Conservation (phyloP, 345 rosid genomes). For the Eucalyptus albens region DNA sequence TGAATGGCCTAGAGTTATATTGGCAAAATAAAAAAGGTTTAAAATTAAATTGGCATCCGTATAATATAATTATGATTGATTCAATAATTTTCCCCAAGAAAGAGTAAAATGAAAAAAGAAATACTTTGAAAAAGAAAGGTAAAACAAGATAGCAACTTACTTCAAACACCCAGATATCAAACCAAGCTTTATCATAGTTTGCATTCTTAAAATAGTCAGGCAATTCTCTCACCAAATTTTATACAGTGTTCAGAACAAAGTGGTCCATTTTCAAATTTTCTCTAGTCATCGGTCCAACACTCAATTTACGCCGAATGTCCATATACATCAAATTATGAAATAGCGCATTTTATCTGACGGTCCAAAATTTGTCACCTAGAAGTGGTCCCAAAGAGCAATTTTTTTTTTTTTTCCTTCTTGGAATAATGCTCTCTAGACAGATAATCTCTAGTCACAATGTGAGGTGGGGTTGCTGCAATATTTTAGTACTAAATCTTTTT, state of each 20-base stretch:
- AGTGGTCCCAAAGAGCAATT: neutral
- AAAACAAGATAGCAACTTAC: neutral
- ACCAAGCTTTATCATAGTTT: neutral
- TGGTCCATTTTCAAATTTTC: neutral
- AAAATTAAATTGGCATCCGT: accelerated
- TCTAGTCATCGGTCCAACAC: neutral
- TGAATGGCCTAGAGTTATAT: neutral
- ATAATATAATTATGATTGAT: neutral
- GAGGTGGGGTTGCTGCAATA: neutral
- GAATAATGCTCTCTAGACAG: neutral
- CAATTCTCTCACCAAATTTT: neutral
- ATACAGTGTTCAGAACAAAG: neutral
- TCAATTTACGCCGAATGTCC: neutral
- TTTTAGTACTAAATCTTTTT: neutral
- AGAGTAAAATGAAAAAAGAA: neutral
- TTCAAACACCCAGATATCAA: neutral
- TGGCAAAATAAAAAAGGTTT: neutral
- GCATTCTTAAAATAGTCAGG: neutral
- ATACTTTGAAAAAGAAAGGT: neutral
- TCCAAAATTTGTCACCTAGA: neutral
- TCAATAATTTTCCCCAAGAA: neutral
- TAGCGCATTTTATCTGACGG: neutral
- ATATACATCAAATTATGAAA: neutral
- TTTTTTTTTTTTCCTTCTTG: neutral
- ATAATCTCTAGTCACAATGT: neutral